Percentiles rank a stretch among this genome's conserved stretches.
phyloP scores from a whole-genome alignment of 2,329 filamentous ascomycete species.

The Fusarium pseudocircinatum region DNA sequence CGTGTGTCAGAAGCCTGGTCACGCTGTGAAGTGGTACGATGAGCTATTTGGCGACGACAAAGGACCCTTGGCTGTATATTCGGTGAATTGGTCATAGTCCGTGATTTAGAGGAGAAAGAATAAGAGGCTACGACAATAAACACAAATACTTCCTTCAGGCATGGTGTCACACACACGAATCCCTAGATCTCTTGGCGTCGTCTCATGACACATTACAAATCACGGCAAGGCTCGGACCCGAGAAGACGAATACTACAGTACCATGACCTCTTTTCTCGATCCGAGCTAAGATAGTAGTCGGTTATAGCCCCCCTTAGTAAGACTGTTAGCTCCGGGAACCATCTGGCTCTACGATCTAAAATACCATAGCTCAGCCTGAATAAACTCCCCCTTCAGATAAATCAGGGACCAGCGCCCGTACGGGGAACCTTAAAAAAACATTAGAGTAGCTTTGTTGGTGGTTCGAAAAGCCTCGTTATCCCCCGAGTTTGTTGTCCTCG shows the following conservation, averaged over 20 bases:
- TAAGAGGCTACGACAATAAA: neutral
- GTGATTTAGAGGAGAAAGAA: neutral
- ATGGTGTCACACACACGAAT: neutral
- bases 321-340: neutral
- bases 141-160: neutral
- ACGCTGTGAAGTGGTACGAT: slow-evolving; percentile 44
- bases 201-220: slow-evolving; percentile 13
- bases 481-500: neutral
- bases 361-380: slow-evolving; percentile 15
- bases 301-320: neutral
- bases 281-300: neutral
- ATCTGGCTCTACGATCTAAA: neutral
- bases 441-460: neutral
- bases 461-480: neutral
- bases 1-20: slow-evolving; percentile 46
- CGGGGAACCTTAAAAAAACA: neutral
- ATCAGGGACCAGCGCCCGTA: neutral
- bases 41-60: slow-evolving; percentile 48
- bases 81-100: neutral
- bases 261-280: neutral
- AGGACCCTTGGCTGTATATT: slow-evolving; percentile 39
- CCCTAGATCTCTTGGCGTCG: slow-evolving; percentile 3
- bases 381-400: neutral
- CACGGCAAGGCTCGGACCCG: neutral
- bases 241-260: neutral